Base-by-base conservation (phyloP, 805 yeast species). In the Barnettozyma populi region DNA sequence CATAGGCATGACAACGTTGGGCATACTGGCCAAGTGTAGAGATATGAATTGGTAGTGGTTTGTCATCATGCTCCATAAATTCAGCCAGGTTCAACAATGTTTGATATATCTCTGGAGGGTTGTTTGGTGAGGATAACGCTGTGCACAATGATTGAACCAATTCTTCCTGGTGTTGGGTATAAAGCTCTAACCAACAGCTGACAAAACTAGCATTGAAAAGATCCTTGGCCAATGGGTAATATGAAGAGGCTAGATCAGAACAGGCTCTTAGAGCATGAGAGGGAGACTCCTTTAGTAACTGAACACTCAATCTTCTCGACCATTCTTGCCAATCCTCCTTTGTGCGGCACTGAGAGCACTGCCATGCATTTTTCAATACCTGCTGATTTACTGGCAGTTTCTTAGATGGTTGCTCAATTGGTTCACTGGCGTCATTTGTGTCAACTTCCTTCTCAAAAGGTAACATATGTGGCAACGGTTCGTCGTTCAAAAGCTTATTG, bases 311-410 rank as follows among this genome's bases (percentile, higher is more conserved):
- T 49, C 94, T 74, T 50, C 95, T 78, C 54, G 90, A 81, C 99
- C 99, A 94, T 61, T 94, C 98, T 57, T 86, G 92, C 99, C 99
- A 94, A 56, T 94, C 99, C 57, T 90, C 98, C 56, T 83, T 82
- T 0, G 97, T 88, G 45, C 95, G 78, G 54, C 92, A 79, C 55
- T 88, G 92, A 21, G 86, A 79, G 24, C 96, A 85, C 56, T 90
- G 96, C 98, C 99, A 94, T 1, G 90, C 88, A 39, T 80, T 78
- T 57, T 87, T 84, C 57, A 94, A 71, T 8, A 71, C 72, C 45
- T 72, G 73, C 54, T 79, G 84, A 53, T 80, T 80, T 4, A 80
- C 78, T 0, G 96, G 90, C 10, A 92, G 69, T 57, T 87, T 87
- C 57, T 84, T 81, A 3, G 84, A 73, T 1, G 85, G 80, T 52